These are phyloP conservation scores for Penicillium robsamsonii DNA, from an alignment of 495 filamentous ascomycete genomes.

Conservation along the genomic window DNA sequence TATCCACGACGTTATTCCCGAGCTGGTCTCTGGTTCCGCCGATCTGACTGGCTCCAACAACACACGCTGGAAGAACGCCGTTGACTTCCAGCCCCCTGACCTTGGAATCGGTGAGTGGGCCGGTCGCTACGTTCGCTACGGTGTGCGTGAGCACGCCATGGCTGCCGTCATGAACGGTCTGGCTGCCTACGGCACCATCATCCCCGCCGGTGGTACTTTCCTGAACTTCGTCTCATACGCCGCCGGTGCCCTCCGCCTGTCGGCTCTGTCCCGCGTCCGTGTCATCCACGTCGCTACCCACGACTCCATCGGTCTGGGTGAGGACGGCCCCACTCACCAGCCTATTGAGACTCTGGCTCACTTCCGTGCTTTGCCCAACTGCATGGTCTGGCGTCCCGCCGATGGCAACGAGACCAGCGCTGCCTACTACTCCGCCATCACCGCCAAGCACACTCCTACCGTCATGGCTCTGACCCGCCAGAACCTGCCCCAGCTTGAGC, in stretches of 20 bases:
- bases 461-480: conserved; percentile 95
- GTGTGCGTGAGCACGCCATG: conserved; percentile 97
- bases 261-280: conserved; percentile 85
- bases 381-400: conserved; percentile 99
- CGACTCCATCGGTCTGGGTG: conserved; percentile 98
- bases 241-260: conserved; percentile 91
- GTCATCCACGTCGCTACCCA: conserved; percentile 97
- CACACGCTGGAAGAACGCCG: conserved; percentile 93
- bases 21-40: conserved; percentile 92
- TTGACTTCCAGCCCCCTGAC: conserved; percentile 94
- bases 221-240: conserved; percentile 99
- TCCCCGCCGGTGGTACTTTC: conserved; percentile 95
- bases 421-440: conserved; percentile 95
- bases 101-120: conserved; percentile 80
- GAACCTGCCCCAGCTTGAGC: conserved; percentile 97
- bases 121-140: conserved; percentile 94
- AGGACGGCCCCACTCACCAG: conserved; percentile 98
- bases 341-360: conserved; percentile 99
- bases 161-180: conserved; percentile 98
- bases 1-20: conserved; percentile 78
- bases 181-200: conserved; percentile 88
- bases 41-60: conserved; percentile 99
- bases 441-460: conserved; percentile 83
- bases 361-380: conserved; percentile 98
- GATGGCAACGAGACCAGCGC: conserved; percentile 98